Conservation (phyloP, 2,329 filamentous ascomycete species). For the Neoarthrinium moseri region DNA sequence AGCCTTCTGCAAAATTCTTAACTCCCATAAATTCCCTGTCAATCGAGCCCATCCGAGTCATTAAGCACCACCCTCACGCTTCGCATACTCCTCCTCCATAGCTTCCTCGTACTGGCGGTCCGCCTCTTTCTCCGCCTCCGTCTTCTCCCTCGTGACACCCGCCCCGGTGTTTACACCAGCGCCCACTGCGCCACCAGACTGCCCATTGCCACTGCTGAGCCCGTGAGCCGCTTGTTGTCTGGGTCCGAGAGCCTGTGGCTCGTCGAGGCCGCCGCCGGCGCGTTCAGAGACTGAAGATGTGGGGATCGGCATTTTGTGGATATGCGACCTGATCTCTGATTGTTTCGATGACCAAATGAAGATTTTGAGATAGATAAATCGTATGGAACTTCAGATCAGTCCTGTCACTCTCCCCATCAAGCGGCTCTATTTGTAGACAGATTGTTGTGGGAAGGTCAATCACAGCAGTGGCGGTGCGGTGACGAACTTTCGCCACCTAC, state of each 20-base stretch:
- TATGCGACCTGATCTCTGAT: too few species aligned
- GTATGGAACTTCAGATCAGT: too few species aligned
- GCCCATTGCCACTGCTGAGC: background rate
- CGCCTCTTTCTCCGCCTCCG: constrained; percentile 47
- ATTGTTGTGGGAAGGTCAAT: background rate
- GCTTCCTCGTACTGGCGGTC: constrained; percentile 49
- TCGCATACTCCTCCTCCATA: constrained; percentile 57
- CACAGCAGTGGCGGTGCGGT: background rate
- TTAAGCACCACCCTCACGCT: constrained; percentile 52
- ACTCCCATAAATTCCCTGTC: too few species aligned
- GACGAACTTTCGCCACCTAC: background rate
- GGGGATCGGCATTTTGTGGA: constrained; percentile 11
- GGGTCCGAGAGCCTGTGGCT: constrained; percentile 1
- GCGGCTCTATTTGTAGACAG: background rate
- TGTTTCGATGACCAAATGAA: too few species aligned
- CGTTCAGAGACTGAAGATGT: constrained; percentile 4
- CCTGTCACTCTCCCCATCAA: too few species aligned
- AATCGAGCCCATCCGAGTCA: too few species aligned
- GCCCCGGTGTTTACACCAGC: constrained; percentile 50
- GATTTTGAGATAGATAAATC: too few species aligned
- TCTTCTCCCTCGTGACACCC: constrained; percentile 45
- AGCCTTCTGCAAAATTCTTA: too few species aligned
- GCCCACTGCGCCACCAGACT: constrained; percentile 28
- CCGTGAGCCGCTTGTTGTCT: background rate
- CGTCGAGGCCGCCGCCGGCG: background rate